Conservation (phyloP, 805 yeast species). For the Teunomyces pallodes region DNA sequence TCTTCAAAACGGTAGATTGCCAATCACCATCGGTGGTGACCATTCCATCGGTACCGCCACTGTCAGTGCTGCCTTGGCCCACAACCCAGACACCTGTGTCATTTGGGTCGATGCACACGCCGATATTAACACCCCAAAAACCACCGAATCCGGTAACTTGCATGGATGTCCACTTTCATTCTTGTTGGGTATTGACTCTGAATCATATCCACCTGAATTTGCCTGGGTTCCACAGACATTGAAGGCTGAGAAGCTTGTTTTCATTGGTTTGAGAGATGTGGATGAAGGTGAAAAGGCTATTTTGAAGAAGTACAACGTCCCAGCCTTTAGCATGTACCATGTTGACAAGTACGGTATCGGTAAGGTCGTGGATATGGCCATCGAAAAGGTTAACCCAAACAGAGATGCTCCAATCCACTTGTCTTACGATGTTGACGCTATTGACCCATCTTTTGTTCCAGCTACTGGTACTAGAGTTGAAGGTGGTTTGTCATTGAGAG, state of each 20-base stretch:
- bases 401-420: slow-evolving; percentile 73
- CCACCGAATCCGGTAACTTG: slow-evolving; percentile 83
- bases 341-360: slow-evolving; percentile 92
- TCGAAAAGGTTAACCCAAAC: slow-evolving; percentile 71
- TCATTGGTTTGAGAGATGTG: slow-evolving; percentile 92
- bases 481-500: slow-evolving; percentile 93
- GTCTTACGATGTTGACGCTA: slow-evolving; percentile 94
- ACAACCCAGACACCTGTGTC: slow-evolving; percentile 83
- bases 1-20: slow-evolving; percentile 50
- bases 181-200: slow-evolving; percentile 74
- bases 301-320: slow-evolving; percentile 65
- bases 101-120: slow-evolving; percentile 99
- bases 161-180: slow-evolving; percentile 98
- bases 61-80: slow-evolving; percentile 74
- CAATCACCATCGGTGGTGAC: slow-evolving; percentile 92
- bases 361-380: slow-evolving; percentile 87
- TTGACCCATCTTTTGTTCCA: slow-evolving; percentile 91
- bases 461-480: slow-evolving; percentile 98
- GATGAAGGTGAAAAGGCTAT: slow-evolving; percentile 82
- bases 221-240: slow-evolving; percentile 76
- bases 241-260: slow-evolving; percentile 71
- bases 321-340: slow-evolving; percentile 94
- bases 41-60: slow-evolving; percentile 96
- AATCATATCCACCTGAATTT: slow-evolving; percentile 68
- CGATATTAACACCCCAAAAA: slow-evolving; percentile 84